A percentile compares a stretch with the other conserved stretches of the same genome.
phyloP scores from a whole-genome alignment of 805 yeast species.

The Kodamaea kakaduensis region DNA sequence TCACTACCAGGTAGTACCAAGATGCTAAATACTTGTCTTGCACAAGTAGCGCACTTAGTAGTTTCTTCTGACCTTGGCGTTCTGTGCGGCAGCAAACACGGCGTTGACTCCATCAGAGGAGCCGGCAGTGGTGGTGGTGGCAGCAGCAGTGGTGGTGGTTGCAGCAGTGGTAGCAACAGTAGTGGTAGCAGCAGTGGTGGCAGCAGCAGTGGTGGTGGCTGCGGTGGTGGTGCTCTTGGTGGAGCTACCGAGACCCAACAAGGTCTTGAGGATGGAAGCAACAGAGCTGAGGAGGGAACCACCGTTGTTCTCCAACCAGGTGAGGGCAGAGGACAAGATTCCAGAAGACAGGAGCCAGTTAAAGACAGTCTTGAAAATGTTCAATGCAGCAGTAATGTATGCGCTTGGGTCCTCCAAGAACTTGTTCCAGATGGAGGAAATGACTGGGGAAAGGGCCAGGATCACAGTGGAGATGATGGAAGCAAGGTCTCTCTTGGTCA shows the following conservation, averaged over 20 bases:
- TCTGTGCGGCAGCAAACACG: slow-evolving; percentile 12
- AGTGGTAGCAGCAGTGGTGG: slow-evolving; percentile 12
- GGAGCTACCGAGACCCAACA: slow-evolving; percentile 21
- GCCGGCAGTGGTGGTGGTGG: slow-evolving; percentile 4
- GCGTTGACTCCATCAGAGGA: slow-evolving; percentile 10
- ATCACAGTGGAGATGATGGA: slow-evolving; percentile 26
- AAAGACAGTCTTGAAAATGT: slow-evolving; percentile 32
- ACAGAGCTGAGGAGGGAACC: slow-evolving; percentile 21
- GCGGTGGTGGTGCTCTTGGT: slow-evolving; percentile 17
- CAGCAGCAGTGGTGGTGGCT: slow-evolving; percentile 10
- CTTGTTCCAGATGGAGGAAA: slow-evolving; percentile 27
- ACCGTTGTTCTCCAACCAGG: slow-evolving; percentile 24
- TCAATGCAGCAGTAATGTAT: slow-evolving; percentile 28
- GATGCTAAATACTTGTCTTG: too few species aligned
- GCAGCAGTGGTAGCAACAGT: slow-evolving; percentile 9
- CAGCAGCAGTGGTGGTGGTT: slow-evolving; percentile 11
- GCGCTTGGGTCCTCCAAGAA: slow-evolving; percentile 36
- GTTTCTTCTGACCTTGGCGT: slow-evolving; percentile 16
- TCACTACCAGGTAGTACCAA: too few species aligned
- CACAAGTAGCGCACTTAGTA: slow-evolving; percentile 10
- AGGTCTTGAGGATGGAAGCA: slow-evolving; percentile 26
- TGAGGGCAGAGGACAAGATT: slow-evolving; percentile 25
- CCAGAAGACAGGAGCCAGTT: slow-evolving; percentile 37
- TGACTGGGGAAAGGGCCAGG: slow-evolving; percentile 33
- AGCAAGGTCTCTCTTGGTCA: slow-evolving; percentile 35